These are phyloP conservation scores for Barnettozyma populi DNA, from an alignment of 805 yeast genomes.

Conservation along the genomic window DNA sequence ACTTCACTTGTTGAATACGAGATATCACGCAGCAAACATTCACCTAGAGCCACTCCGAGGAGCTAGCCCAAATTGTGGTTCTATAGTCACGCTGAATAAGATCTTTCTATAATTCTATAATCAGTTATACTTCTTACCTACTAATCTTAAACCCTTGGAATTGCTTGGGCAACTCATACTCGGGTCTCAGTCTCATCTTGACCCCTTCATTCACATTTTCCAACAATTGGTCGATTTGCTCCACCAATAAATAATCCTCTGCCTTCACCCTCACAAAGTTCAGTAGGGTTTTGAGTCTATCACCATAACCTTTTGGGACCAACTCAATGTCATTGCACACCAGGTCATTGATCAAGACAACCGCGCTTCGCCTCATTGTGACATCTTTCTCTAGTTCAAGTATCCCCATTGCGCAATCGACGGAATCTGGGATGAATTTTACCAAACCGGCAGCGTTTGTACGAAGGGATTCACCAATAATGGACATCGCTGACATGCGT, in stretches of 20 bases:
- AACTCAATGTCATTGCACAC: constrained; percentile 43
- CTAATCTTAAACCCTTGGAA: constrained; percentile 1
- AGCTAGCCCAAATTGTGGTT: too few relatives aligned
- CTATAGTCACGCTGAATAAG: not conserved
- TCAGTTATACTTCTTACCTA: not conserved
- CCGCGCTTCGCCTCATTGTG: constrained; percentile 65
- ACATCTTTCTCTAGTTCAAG: constrained; percentile 53
- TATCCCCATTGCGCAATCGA: constrained; percentile 77
- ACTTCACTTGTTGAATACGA: too few relatives aligned
- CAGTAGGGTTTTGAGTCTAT: constrained; percentile 36
- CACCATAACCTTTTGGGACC: constrained; percentile 45
- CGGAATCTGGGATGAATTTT: constrained; percentile 43
- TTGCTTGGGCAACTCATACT: constrained; percentile 2
- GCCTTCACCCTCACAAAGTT: constrained; percentile 44
- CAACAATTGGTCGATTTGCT: constrained; percentile 43
- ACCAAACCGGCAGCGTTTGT: constrained; percentile 50
- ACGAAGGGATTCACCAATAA: constrained; percentile 68
- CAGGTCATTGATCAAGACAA: constrained; percentile 61
- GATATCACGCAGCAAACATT: too few relatives aligned
- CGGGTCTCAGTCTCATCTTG: constrained; percentile 7
- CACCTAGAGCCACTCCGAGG: too few relatives aligned
- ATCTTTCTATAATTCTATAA: too few relatives aligned
- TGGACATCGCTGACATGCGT: constrained; percentile 82
- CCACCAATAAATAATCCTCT: constrained; percentile 52
- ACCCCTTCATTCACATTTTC: constrained; percentile 23